Base-by-base conservation (phyloP, 108 stramenopile genomes). In the Pelagomonas calceolata region DNA sequence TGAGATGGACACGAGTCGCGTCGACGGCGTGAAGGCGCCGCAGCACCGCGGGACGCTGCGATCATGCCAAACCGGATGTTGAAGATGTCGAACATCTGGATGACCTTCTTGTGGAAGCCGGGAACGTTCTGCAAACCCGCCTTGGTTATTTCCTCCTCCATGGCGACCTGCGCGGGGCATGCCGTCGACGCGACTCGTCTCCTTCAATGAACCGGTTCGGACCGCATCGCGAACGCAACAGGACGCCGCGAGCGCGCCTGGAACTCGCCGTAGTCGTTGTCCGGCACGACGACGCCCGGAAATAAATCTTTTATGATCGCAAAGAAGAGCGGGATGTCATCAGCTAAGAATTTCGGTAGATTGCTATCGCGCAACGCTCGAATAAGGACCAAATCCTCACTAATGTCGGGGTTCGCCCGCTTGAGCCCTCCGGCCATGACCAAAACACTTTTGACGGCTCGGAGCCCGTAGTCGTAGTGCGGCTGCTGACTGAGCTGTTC, bases 51-150 rank as follows among this genome's bases (percentile, higher is more conserved):
- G n/a, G n/a, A n/a, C n/a, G n/a, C n/a, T n/a, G n/a, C n/a, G n/a
- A n/a, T n/a, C n/a, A n/a, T n/a, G 15, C 86, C 86, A 63, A 87
- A 87, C 7, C 86, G 86, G 44, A 87, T 85, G 68, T 87, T 84
- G 80, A 87, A 87, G 35, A 84, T 82, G 66, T 87, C 85, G 78
- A 84, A 86, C 80, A 85, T 78, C 78, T 87, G 86, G 34, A 87
- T 83, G 36, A 85, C 77, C 78, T 88, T 88, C 37, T 75, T 77
- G 46, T 81, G 79, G 65, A 88, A 88, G 37, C 73, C 68, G 10
- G 83, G 79, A 16, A 86, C 84, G 60, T 69, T 60, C 67, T 71
- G 79, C 18, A 76, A 44, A 21, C 71, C 69, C 17, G 64, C 60
- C 65, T 68, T 72, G 36, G 35, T 36, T 46, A 77, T 72, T 39